Evolutionary conservation across 2,329 filamentous ascomycete genomes (phyloP).

Genomic region (Fusarium austroafricanum): DNA sequence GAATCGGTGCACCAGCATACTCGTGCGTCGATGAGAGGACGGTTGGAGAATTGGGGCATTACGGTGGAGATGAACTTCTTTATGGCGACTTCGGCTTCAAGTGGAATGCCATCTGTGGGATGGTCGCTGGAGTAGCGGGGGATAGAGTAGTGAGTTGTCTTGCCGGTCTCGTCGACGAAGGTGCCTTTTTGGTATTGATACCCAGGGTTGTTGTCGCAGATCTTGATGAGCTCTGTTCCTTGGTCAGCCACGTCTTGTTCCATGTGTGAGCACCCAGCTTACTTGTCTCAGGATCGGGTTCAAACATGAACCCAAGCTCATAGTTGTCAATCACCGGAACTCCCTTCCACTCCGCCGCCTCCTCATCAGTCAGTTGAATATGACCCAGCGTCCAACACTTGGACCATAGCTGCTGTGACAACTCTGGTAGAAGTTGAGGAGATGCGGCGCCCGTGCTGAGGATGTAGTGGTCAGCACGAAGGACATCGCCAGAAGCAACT

Average conservation of each 20-base stretch:
- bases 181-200: constrained; percentile 6
- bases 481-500: neutral
- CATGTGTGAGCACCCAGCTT: too few species aligned
- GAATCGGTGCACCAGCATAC: constrained; percentile 16
- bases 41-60: constrained; percentile 3
- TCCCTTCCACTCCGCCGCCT: neutral
- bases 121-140: constrained; percentile 10
- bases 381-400: constrained; percentile 12
- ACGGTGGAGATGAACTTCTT: neutral
- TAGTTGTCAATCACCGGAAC: constrained; percentile 5
- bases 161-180: neutral
- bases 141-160: neutral
- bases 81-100: neutral
- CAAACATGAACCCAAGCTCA: constrained; percentile 23
- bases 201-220: constrained; percentile 5
- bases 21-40: neutral
- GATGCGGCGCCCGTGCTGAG: constrained; percentile 9
- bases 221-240: constrained; percentile 1
- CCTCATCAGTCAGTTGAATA: constrained; percentile 1
- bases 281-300: constrained; percentile 10
- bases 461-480: constrained; percentile 2
- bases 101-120: neutral
- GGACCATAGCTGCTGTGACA: neutral
- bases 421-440: constrained; percentile 1
- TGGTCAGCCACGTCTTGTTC: too few species aligned